Percentiles rank a stretch among this genome's conserved stretches.
Evolutionary conservation across 306 rosid genomes (phyloP).

Genomic region (Vigna hirtella): DNA sequence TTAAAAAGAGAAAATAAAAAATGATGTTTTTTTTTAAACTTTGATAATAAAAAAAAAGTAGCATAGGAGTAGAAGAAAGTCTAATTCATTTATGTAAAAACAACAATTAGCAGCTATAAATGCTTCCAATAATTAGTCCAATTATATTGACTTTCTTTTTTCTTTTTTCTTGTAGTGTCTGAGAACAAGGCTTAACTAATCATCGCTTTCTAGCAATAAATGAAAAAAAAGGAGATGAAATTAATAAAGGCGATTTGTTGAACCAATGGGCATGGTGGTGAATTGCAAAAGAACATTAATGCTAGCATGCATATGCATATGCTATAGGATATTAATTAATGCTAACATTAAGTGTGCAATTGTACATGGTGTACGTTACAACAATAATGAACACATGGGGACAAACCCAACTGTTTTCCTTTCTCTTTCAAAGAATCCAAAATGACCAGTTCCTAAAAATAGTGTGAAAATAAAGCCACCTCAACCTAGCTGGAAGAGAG

Average conservation of each 20-base stretch:
- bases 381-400: conserved; percentile 13
- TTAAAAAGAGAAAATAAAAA: no score
- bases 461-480: conserved; percentile 40
- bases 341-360: background rate
- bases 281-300: background rate
- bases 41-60: no score
- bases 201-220: conserved; percentile 3
- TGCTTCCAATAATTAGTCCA: conserved; percentile 2
- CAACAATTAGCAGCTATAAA: background rate
- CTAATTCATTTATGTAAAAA: background rate
- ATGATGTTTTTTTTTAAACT: no score
- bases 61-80: background rate
- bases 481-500: conserved; percentile 29
- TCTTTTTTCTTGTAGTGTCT: background rate
- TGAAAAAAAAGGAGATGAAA: background rate
- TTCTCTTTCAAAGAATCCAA: conserved; percentile 8
- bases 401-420: conserved; percentile 23
- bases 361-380: background rate
- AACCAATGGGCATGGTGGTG: no score
- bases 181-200: conserved; percentile 11
- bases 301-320: background rate
- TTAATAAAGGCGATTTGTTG: background rate
- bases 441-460: conserved; percentile 5
- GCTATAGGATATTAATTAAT: background rate
- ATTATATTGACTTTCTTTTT: background rate